Evolutionary conservation across 768 basidiomycete genomes (phyloP).

Genomic region (Suillus cothurnatus): DNA sequence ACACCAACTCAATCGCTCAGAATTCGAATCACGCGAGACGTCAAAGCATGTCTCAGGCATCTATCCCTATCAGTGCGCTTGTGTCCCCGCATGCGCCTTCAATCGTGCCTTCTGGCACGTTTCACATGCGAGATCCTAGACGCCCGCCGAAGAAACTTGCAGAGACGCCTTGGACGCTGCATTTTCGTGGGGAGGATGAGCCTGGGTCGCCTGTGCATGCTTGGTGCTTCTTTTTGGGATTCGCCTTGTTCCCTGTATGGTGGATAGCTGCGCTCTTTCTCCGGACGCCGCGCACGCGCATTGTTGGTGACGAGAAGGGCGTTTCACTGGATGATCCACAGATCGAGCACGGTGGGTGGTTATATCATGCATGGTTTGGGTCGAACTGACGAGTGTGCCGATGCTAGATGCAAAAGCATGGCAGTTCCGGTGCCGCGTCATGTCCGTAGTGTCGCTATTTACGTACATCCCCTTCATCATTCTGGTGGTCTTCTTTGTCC

Average conservation of each 20-base stretch:
- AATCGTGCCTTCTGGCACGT: conserved; percentile 55
- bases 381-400: conserved; percentile 3
- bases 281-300: conserved; percentile 62
- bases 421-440: conserved; percentile 75
- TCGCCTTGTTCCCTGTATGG: conserved; percentile 59
- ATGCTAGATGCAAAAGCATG: conserved; percentile 67
- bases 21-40: conserved; percentile 37
- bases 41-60: conserved; percentile 65
- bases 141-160: conserved; percentile 57
- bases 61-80: conserved; percentile 80
- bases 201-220: conserved; percentile 59
- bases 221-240: conserved; percentile 80
- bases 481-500: conserved; percentile 65
- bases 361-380: conserved; percentile 11
- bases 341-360: conserved; percentile 66
- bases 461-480: conserved; percentile 82
- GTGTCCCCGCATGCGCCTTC: conserved; percentile 81
- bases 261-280: conserved; percentile 61
- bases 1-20: conserved; percentile 12
- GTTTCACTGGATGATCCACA: conserved; percentile 80
- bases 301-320: conserved; percentile 67
- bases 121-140: conserved; percentile 82
- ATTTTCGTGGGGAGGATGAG: conserved; percentile 55
- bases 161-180: conserved; percentile 64
- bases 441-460: conserved; percentile 65